A percentile compares a stretch with the other conserved stretches of the same genome.
Evolutionary conservation across 177 flowering plant genomes (phyloP).

Genomic region (Vitis hybrid): DNA sequence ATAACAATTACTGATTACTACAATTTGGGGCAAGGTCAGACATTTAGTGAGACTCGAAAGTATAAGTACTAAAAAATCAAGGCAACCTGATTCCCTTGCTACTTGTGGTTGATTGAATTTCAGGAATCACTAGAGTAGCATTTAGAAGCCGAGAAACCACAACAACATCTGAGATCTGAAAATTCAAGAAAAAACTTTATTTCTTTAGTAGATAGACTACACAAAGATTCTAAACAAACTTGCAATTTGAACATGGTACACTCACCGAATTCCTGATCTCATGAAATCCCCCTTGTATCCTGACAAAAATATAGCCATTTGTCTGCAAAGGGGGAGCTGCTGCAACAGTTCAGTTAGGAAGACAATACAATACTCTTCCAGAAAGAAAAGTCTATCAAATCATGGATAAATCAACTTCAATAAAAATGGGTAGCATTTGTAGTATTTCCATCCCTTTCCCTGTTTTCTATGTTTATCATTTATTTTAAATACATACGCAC

Average conservation of each 20-base stretch:
- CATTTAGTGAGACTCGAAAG: too few species aligned
- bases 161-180: constrained; percentile 90
- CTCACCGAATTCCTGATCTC: constrained; percentile 90
- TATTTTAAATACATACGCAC: background rate
- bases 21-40: too few species aligned
- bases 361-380: background rate
- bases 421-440: background rate
- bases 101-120: constrained; percentile 91
- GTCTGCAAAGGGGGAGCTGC: constrained; percentile 61
- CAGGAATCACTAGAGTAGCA: constrained; percentile 91
- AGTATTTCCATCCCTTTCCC: background rate
- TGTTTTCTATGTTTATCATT: background rate
- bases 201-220: background rate
- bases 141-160: constrained; percentile 84
- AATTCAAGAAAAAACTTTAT: constrained; percentile 10
- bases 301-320: constrained; percentile 79
- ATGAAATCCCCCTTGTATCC: constrained; percentile 95
- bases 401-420: background rate
- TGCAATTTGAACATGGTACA: constrained; percentile 4
- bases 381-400: background rate
- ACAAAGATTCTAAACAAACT: background rate
- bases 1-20: too few species aligned
- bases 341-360: constrained; percentile 14
- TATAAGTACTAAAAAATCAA: background rate
- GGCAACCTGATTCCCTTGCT: constrained; percentile 92